phyloP scores from a whole-genome alignment of 1,284 basidiomycete species.

The Stygiomarasmius scandens region DNA sequence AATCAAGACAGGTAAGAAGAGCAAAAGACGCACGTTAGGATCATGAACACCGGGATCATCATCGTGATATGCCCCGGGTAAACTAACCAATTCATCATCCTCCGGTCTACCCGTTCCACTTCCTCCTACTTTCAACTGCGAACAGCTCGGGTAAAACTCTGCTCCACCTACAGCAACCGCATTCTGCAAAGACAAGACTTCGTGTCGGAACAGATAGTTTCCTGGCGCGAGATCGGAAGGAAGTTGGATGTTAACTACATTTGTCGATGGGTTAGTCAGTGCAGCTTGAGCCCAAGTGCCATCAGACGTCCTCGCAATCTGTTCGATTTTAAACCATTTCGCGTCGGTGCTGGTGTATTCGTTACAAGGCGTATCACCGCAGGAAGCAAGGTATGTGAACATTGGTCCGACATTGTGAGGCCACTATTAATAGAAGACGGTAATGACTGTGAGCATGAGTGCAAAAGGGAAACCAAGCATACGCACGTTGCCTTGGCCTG shows the following conservation, averaged over 20 bases:
- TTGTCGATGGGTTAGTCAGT: constrained; percentile 14
- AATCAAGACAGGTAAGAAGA: not conserved
- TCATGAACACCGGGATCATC: constrained; percentile 51
- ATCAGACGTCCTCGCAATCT: constrained; percentile 16
- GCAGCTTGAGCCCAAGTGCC: constrained; percentile 16
- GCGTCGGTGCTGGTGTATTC: constrained; percentile 50
- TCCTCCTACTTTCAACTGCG: constrained; percentile 52
- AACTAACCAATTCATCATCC: constrained; percentile 38
- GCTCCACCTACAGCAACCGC: constrained; percentile 46
- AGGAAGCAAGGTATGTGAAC: constrained; percentile 60
- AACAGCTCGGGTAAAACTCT: constrained; percentile 62
- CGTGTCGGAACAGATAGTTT: constrained; percentile 56
- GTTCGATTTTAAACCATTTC: constrained; percentile 55
- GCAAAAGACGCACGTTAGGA: constrained; percentile 33
- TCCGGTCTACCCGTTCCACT: constrained; percentile 38
- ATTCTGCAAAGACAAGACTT: constrained; percentile 57
- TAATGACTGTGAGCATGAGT: not conserved
- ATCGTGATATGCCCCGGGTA: constrained; percentile 56
- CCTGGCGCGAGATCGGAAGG: constrained; percentile 49
- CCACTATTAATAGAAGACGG: constrained; percentile 10
- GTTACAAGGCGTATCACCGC: constrained; percentile 50
- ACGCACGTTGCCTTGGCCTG: constrained; percentile 48
- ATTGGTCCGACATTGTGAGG: constrained; percentile 59
- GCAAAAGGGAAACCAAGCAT: not conserved
- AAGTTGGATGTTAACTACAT: constrained; percentile 41